Conservation (phyloP, 2,329 filamentous ascomycete species). For the Neofusicoccum sp. region DNA sequence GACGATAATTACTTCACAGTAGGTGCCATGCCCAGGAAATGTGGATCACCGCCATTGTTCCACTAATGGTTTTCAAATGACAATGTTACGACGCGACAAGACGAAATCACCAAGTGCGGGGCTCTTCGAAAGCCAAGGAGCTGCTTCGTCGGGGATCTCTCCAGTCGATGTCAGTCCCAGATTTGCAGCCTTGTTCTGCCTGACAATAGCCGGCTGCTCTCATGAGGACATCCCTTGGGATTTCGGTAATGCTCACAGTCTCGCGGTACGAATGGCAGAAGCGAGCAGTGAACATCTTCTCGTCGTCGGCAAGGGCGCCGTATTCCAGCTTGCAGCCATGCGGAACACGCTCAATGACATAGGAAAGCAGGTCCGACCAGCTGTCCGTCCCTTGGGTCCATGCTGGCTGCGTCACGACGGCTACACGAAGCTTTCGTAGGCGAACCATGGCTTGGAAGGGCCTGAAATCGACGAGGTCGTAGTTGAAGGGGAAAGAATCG, state of each 20-base stretch:
- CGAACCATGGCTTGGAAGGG: conserved; percentile 8
- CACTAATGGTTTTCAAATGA: too few relatives aligned
- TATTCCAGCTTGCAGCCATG: neutral
- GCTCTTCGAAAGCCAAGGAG: neutral
- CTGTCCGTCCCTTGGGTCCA: neutral
- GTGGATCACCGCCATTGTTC: too few relatives aligned
- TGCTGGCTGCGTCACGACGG: neutral
- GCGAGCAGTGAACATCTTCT: neutral
- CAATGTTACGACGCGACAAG: too few relatives aligned
- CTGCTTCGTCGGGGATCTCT: neutral
- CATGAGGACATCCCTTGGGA: neutral
- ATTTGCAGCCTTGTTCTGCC: neutral
- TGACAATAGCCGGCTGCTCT: neutral
- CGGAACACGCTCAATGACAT: conserved; percentile 17
- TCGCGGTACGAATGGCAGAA: neutral
- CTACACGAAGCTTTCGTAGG: conserved; percentile 2
- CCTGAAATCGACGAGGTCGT: conserved; percentile 1
- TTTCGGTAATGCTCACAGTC: neutral
- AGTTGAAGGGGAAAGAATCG: neutral
- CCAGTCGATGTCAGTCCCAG: conserved; percentile 1
- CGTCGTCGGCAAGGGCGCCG: neutral
- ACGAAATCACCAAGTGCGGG: neutral
- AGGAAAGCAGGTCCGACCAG: neutral
- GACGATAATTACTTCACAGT: too few relatives aligned
- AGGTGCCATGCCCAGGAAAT: too few relatives aligned